Evolutionary conservation across 305 asterid genomes (phyloP).

Genomic region (Solanum aculeatissimum): DNA sequence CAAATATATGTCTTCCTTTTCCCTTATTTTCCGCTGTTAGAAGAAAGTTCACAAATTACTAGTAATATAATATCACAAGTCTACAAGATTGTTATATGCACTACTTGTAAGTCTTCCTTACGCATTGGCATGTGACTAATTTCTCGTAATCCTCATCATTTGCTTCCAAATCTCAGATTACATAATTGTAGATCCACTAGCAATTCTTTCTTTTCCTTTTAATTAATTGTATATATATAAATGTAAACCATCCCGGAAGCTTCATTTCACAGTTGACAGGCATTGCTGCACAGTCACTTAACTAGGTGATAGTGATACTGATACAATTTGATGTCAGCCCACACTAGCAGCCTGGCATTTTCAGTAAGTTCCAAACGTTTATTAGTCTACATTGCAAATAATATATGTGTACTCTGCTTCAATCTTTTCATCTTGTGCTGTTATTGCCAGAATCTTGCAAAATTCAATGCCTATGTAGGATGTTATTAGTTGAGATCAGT

Average conservation of each 20-base stretch:
- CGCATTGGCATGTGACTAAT: slow-evolving; percentile 41
- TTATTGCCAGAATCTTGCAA: neutral
- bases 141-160: slow-evolving; percentile 19
- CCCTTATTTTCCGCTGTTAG: neutral
- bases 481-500: neutral
- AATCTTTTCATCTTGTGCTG: neutral
- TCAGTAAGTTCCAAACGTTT: neutral
- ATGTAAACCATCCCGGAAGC: slow-evolving; percentile 1
- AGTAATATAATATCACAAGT: neutral
- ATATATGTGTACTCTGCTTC: neutral
- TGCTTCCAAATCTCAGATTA: neutral
- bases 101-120: slow-evolving; percentile 4
- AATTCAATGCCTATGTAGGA: slow-evolving; percentile 5
- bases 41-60: neutral
- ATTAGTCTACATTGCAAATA: neutral
- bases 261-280: slow-evolving; percentile 5
- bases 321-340: neutral
- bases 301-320: neutral
- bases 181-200: neutral
- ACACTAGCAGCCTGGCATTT: neutral
- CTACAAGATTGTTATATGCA: neutral
- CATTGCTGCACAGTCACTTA: neutral
- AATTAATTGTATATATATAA: neutral
- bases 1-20: neutral
- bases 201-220: neutral